Base-by-base conservation (phyloP, 2,329 filamentous ascomycete genomes). In the Monilinia vaccinii-corymbosi region DNA sequence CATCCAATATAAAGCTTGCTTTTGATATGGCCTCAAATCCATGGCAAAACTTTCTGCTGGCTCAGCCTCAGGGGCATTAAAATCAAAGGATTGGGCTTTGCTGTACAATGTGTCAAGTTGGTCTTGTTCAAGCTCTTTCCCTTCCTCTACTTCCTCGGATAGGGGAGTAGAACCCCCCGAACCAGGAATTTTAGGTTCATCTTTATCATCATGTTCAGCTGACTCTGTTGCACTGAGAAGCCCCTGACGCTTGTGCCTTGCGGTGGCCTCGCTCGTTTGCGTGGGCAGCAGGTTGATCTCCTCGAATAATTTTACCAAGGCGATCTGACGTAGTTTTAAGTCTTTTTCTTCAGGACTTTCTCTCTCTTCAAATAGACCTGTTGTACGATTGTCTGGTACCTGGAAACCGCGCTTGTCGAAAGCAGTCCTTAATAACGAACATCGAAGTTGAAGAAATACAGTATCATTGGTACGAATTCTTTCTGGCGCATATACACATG, bases 21-120 rank as follows among this genome's bases (percentile, higher is more conserved):
- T 96, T 72, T 99, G 94, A 67, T 99, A 99, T 56, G 90, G 91
- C 3, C 94, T 85, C 32, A 99, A 78, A 42, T 85, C 80, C 85
- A 99, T 86, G 7, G 81, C 80, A 73, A 99, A 99, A 0, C 85
- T 90, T 10, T 86, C 79, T 7, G 88, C 84, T 11, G 94, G 93
- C 67, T 96, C 87, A 11, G 90, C 86, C 72, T 91, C 86, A 2
- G 92, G 92, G 0, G 92, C 97, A 70, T 85, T 84, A 70, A 99
- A 97, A 72, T 99, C 94, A 69, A 97, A 97, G 0, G 91, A 92
- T 70, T 99, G 94, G 0, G 94, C 94, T 71, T 99, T 99, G 70
- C 88, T 90, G 74, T 99, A 99, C 1, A 99, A 75, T 0, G 89
- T 85, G 71, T 99, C 94, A 4, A 99, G 85, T 71, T 99, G 94